These are phyloP conservation scores for Suhomyces panamericanus DNA, from an alignment of 1,139 yeast genomes.

Conservation along the genomic window DNA sequence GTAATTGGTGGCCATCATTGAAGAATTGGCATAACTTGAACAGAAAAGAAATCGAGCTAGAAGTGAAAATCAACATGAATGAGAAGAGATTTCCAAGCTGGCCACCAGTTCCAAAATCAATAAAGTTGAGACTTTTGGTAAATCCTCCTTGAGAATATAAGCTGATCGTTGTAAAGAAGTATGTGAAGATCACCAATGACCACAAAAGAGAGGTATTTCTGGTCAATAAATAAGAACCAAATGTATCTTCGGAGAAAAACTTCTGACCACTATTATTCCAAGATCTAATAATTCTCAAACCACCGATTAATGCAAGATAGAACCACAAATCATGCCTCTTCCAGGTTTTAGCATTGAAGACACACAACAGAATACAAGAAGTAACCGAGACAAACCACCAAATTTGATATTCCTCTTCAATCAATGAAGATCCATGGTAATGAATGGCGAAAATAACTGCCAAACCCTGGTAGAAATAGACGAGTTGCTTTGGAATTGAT, in stretches of 20 bases:
- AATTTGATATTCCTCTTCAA: slow-evolving; percentile 95
- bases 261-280: slow-evolving; percentile 96
- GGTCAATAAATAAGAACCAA: slow-evolving; percentile 47
- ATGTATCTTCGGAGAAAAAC: slow-evolving; percentile 45
- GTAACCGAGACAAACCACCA: slow-evolving; percentile 82
- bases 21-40: slow-evolving; percentile 61
- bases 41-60: slow-evolving; percentile 43
- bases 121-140: slow-evolving; percentile 15
- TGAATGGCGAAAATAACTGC: slow-evolving; percentile 52
- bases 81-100: slow-evolving; percentile 31
- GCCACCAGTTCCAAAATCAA: slow-evolving; percentile 14
- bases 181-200: slow-evolving; percentile 47
- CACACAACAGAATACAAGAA: slow-evolving; percentile 17
- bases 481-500: slow-evolving; percentile 18
- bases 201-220: slow-evolving; percentile 42
- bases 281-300: slow-evolving; percentile 66
- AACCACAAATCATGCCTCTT: slow-evolving; percentile 2
- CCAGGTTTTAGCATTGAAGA: slow-evolving; percentile 10
- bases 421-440: slow-evolving; percentile 85
- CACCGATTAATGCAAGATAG: slow-evolving; percentile 30
- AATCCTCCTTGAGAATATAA: slow-evolving; percentile 34
- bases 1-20: slow-evolving; percentile 55
- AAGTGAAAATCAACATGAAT: slow-evolving; percentile 42
- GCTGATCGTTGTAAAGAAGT: slow-evolving; percentile 25
- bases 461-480: slow-evolving; percentile 27